A percentile compares a stretch with the other conserved stretches of the same genome.
Conservation (phyloP, 2,329 filamentous ascomycete genomes). For the Cytospora leucostoma region DNA sequence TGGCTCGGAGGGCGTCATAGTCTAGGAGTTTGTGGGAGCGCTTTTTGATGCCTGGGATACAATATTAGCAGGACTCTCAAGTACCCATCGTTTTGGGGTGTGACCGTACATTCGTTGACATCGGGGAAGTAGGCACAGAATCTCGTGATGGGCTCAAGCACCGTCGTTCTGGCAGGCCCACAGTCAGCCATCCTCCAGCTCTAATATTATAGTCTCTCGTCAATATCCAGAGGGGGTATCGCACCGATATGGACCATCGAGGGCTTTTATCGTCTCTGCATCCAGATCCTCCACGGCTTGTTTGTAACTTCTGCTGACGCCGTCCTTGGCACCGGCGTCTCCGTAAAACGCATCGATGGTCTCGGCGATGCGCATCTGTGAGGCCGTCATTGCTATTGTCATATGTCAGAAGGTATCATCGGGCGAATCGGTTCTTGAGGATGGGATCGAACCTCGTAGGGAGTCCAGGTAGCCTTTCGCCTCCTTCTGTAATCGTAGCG, state of each 20-base stretch:
- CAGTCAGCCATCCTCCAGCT: constrained; percentile 26
- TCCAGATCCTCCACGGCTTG: constrained; percentile 97
- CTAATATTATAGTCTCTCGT: too few species aligned
- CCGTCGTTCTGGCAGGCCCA: constrained; percentile 66
- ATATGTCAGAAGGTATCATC: neutral
- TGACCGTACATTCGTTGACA: constrained; percentile 83
- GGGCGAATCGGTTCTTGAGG: neutral
- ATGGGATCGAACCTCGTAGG: constrained; percentile 66
- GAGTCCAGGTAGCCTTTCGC: constrained; percentile 98
- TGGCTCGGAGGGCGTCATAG: constrained; percentile 93
- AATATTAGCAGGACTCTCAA: constrained; percentile 27
- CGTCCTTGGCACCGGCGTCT: constrained; percentile 90
- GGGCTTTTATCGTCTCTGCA: constrained; percentile 95
- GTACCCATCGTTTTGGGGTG: constrained; percentile 35
- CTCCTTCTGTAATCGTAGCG: constrained; percentile 91
- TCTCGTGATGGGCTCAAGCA: constrained; percentile 90
- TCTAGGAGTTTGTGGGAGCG: constrained; percentile 97
- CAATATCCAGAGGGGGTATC: constrained; percentile 7
- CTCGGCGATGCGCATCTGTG: constrained; percentile 98
- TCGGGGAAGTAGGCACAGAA: constrained; percentile 99
- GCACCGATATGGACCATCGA: constrained; percentile 91
- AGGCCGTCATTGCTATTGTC: constrained; percentile 86
- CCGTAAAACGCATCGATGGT: constrained; percentile 99
- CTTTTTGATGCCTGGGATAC: constrained; percentile 84
- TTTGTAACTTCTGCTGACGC: constrained; percentile 95